Percentiles rank a stretch among this genome's conserved stretches.
These are phyloP conservation scores for Penicillium macrosclerotiorum DNA, from an alignment of 495 filamentous ascomycete genomes.

Conservation along the genomic window DNA sequence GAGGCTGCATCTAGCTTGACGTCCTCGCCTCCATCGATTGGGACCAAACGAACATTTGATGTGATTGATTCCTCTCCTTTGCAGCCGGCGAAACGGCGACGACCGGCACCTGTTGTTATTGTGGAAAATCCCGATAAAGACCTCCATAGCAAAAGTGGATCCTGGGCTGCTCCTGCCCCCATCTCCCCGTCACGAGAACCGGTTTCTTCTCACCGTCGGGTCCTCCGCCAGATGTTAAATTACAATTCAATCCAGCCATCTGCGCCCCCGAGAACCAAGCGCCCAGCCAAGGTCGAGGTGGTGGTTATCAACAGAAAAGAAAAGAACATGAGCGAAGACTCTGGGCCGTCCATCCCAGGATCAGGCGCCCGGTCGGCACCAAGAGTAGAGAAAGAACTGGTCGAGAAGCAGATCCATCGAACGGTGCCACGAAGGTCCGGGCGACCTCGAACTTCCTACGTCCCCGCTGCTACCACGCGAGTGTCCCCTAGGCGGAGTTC, in stretches of 20 bases:
- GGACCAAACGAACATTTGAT: slow-evolving; percentile 21
- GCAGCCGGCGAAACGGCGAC: slow-evolving; percentile 29
- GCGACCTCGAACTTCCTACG: slow-evolving; percentile 6
- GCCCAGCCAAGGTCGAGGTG: slow-evolving; percentile 30
- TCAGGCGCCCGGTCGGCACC: background rate
- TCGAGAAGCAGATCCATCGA: slow-evolving; percentile 19
- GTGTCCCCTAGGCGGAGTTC: slow-evolving; percentile 2
- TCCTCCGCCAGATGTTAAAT: slow-evolving; percentile 21
- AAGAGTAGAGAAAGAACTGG: slow-evolving; percentile 1
- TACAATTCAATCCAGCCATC: background rate
- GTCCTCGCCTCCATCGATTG: slow-evolving; percentile 32
- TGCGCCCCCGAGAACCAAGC: background rate
- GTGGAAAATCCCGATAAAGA: slow-evolving; percentile 3
- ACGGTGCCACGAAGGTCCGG: slow-evolving; percentile 18
- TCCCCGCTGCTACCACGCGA: background rate
- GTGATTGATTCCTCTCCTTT: slow-evolving; percentile 11
- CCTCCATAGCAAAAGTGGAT: background rate
- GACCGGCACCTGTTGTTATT: slow-evolving; percentile 13
- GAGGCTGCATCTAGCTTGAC: slow-evolving; percentile 26
- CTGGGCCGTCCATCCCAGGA: too few relatives aligned
- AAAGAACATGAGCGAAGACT: background rate
- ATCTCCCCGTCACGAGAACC: slow-evolving; percentile 12
- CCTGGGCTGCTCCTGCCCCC: background rate
- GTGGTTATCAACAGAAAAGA: slow-evolving; percentile 35
- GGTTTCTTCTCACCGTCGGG: slow-evolving; percentile 5